Evolutionary conservation across 371 early-diverging fungal genomes (phyloP).

Genomic region (Mucor saturninus): DNA sequence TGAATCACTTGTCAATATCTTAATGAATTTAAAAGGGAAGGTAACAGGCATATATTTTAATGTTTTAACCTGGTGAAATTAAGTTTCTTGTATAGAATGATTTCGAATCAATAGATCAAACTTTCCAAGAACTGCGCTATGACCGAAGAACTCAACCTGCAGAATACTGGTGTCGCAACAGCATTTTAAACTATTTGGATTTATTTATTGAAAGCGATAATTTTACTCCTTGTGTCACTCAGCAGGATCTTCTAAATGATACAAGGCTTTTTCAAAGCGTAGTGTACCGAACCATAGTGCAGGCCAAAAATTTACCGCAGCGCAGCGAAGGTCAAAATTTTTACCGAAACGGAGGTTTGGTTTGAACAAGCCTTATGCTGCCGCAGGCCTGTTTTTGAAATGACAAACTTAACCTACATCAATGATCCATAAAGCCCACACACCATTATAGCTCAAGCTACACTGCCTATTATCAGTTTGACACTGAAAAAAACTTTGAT

Average conservation of each 20-base stretch:
- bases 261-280: slow-evolving; percentile 8
- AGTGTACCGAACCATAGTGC: slow-evolving; percentile 1
- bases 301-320: too few relatives aligned
- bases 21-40: slow-evolving; percentile 15
- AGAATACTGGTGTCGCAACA: slow-evolving; percentile 13
- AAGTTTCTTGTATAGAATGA: slow-evolving; percentile 15
- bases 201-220: slow-evolving; percentile 2
- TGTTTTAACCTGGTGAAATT: background rate
- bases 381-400: too few relatives aligned
- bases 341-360: too few relatives aligned
- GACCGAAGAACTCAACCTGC: slow-evolving; percentile 16
- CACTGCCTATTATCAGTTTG: too few relatives aligned
- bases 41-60: slow-evolving; percentile 6
- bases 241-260: slow-evolving; percentile 15
- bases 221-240: slow-evolving; percentile 4
- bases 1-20: slow-evolving; percentile 10
- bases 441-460: too few relatives aligned
- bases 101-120: slow-evolving; percentile 17
- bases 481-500: too few relatives aligned
- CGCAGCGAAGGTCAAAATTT: too few relatives aligned
- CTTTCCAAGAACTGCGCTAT: slow-evolving; percentile 15
- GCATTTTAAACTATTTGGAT: slow-evolving; percentile 14
- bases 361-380: too few relatives aligned
- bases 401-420: too few relatives aligned
- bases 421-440: too few relatives aligned